phyloP scores from a whole-genome alignment of 805 yeast genomes.

The Henningerozyma blattae region DNA sequence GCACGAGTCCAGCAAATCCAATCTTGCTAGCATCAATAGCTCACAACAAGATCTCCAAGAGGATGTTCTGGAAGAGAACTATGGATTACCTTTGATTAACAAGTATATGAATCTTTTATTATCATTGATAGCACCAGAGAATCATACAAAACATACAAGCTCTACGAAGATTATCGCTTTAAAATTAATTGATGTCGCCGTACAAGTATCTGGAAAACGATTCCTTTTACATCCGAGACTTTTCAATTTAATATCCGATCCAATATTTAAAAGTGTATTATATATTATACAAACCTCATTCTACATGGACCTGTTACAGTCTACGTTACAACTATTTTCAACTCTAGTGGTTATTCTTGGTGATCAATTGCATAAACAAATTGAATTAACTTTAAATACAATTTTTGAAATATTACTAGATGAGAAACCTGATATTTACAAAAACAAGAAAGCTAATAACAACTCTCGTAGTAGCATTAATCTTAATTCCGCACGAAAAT shows the following conservation, averaged over 20 bases:
- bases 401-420: slow-evolving; percentile 41
- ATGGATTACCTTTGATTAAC: slow-evolving; percentile 60
- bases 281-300: slow-evolving; percentile 62
- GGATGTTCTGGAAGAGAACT: slow-evolving; percentile 28
- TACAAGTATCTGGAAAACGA: slow-evolving; percentile 63
- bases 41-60: slow-evolving; percentile 8
- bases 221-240: slow-evolving; percentile 50
- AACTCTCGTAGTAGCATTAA: no score
- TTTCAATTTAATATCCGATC: slow-evolving; percentile 58
- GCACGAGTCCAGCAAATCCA: neutral
- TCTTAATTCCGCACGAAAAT: no score
- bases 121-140: slow-evolving; percentile 71
- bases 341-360: slow-evolving; percentile 61
- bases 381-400: slow-evolving; percentile 55
- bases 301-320: slow-evolving; percentile 54
- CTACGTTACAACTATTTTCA: slow-evolving; percentile 61
- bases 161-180: slow-evolving; percentile 72
- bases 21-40: no score
- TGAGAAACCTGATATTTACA: no score
- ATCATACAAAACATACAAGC: slow-evolving; percentile 73
- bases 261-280: slow-evolving; percentile 68
- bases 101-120: slow-evolving; percentile 65
- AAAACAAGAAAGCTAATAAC: no score
- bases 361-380: slow-evolving; percentile 55
- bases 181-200: slow-evolving; percentile 55